These are phyloP conservation scores for Arabidopsis arenosa DNA, from an alignment of 345 rosid genomes.

Conservation along the genomic window DNA sequence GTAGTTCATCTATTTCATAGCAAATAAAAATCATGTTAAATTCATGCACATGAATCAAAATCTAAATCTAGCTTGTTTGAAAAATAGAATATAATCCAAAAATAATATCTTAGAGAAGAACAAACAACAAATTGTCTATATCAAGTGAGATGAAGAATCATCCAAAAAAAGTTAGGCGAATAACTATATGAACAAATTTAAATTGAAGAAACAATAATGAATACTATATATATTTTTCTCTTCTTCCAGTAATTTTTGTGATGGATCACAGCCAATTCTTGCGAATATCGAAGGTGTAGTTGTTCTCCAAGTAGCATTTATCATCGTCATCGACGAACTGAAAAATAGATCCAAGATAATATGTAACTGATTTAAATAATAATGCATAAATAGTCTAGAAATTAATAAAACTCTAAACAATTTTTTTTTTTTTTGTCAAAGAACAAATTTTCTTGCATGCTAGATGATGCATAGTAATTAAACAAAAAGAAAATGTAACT, in stretches of 20 bases:
- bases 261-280: slow-evolving; percentile 57
- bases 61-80: background rate
- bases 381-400: background rate
- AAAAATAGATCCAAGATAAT: slow-evolving; percentile 1
- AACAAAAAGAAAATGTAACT: background rate
- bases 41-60: background rate
- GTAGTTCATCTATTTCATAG: background rate
- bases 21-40: background rate
- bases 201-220: background rate
- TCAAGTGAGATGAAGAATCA: background rate
- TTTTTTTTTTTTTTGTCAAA: too few species aligned
- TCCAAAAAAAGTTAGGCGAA: background rate
- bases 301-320: slow-evolving; percentile 78
- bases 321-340: slow-evolving; percentile 83
- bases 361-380: background rate
- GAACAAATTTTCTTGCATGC: too few species aligned
- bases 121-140: background rate
- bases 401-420: too few species aligned
- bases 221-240: slow-evolving; percentile 8
- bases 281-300: slow-evolving; percentile 73
- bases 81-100: background rate
- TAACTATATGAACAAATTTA: slow-evolving; percentile 16
- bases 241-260: slow-evolving; percentile 14
- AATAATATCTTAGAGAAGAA: background rate
- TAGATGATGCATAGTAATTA: too few species aligned